Evolutionary conservation across 345 rosid genomes (phyloP).

Genomic region (Syzygium aqueum): DNA sequence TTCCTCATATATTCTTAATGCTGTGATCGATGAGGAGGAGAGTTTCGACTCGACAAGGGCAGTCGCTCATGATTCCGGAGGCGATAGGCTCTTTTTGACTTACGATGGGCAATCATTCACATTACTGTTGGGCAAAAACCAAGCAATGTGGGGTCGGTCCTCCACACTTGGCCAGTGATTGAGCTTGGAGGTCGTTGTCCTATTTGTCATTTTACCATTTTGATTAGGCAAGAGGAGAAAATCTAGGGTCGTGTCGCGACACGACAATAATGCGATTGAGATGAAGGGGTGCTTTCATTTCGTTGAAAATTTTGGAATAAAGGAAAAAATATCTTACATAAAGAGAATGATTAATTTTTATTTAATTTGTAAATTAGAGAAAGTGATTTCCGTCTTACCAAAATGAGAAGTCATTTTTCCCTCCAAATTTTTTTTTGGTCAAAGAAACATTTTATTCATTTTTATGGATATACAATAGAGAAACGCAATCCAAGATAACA

Average conservation of each 20-base stretch:
- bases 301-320: background rate
- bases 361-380: too few relatives aligned
- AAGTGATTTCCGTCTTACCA: rapidly evolving
- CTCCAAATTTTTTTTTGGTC: too few relatives aligned
- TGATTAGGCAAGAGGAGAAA: background rate
- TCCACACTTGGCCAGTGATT: background rate
- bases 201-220: background rate
- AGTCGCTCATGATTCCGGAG: background rate
- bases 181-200: background rate
- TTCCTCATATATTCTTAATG: background rate
- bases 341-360: too few relatives aligned
- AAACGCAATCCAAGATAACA: too few relatives aligned
- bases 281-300: background rate
- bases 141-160: background rate
- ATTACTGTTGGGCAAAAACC: background rate
- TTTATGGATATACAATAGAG: too few relatives aligned
- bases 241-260: background rate
- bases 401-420: background rate
- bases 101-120: background rate
- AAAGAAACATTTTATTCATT: too few relatives aligned
- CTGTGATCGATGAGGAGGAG: background rate
- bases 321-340: background rate
- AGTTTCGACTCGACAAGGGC: background rate
- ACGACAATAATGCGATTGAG: background rate
- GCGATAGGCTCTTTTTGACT: background rate